Base-by-base conservation (phyloP, 2,329 filamentous ascomycete genomes). In the Ophiostoma ips region DNA sequence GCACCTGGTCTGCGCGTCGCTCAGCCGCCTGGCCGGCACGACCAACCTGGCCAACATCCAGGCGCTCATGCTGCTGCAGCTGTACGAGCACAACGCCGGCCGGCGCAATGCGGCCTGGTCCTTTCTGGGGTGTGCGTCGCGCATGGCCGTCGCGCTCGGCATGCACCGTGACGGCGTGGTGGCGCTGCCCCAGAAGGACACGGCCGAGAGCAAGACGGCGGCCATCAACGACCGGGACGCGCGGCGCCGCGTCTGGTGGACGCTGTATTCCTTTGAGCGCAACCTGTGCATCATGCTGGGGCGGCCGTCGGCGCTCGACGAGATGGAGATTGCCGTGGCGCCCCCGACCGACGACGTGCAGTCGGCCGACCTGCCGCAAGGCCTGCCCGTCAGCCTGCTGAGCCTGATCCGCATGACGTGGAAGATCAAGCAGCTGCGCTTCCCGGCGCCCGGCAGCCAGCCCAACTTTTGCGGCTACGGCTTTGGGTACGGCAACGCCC, bases 11-110 rank as follows among this genome's bases (percentile, higher is more conserved):
- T 52, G 54, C 24, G 45, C 48, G 24, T 52, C 54, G 11, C 46
- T 55, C 7, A 50, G 54, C 38, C 49, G 49, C 2, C 45, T 55
- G 8, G 47, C 52, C 5, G 54, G 52, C 37, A 54, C 49, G 13
- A 54, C 67, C 4, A 68, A 63, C 56, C 57, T 68, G 30, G 58
- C 59, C 46, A 64, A 67, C 0, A 62, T 70, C 10, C 66, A 69
- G 57, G 64, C 66, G 4, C 58, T 70, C 40, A 57, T 70, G 57
- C 62, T 70, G 10, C 63, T 65, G 8, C 64, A 66, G 10, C 55
- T 68, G 5, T 67, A 70, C 52, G 64, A 70, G 28, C 67, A 70
- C 59, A 69, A 70, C 55, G 68, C 66, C 2, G 68, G 67, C 55
- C 66, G 67, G 52, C 62, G 66, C 34, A 67, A 70, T 46, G 53